Conservation (phyloP, 2,329 filamentous ascomycete species). For the Fusarium illudens region DNA sequence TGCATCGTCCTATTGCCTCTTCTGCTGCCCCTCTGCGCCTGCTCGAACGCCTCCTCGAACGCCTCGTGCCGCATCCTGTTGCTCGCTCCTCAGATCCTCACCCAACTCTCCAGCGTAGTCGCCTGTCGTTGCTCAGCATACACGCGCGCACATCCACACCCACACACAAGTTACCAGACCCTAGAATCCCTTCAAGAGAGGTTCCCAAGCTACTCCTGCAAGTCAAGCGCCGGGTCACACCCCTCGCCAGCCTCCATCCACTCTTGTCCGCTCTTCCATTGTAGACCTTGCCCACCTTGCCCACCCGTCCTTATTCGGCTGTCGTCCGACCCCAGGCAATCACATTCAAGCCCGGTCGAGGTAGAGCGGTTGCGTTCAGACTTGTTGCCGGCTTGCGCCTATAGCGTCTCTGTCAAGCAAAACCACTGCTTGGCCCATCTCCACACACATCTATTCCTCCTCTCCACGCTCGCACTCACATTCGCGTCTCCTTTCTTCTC, state of each 20-base stretch:
- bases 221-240: constrained; percentile 47
- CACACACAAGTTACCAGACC: constrained; percentile 20
- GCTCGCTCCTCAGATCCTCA: constrained; percentile 5
- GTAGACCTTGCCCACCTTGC: constrained; percentile 33
- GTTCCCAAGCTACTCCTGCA: constrained; percentile 43
- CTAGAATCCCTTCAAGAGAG: constrained; percentile 33
- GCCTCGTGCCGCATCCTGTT: constrained; percentile 23
- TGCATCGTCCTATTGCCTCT: constrained; percentile 10
- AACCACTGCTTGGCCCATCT: constrained; percentile 38
- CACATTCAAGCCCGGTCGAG: constrained; percentile 31
- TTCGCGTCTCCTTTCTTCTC: constrained; percentile 27
- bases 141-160: constrained; percentile 24
- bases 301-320: constrained; percentile 40
- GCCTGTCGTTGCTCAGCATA: constrained; percentile 33
- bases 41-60: constrained; percentile 9
- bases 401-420: constrained; percentile 37
- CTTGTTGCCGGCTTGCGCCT: constrained; percentile 35
- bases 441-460: constrained; percentile 23
- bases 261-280: constrained; percentile 35
- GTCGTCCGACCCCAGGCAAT: constrained; percentile 38
- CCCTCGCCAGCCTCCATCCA: constrained; percentile 41
- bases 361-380: constrained; percentile 38
- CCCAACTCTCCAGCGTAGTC: constrained; percentile 19
- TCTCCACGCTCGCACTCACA: constrained; percentile 24
- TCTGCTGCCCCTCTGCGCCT: constrained; percentile 10